Evolutionary conservation across 257 asterid species (phyloP).

Genomic region (Plantago elongata): DNA sequence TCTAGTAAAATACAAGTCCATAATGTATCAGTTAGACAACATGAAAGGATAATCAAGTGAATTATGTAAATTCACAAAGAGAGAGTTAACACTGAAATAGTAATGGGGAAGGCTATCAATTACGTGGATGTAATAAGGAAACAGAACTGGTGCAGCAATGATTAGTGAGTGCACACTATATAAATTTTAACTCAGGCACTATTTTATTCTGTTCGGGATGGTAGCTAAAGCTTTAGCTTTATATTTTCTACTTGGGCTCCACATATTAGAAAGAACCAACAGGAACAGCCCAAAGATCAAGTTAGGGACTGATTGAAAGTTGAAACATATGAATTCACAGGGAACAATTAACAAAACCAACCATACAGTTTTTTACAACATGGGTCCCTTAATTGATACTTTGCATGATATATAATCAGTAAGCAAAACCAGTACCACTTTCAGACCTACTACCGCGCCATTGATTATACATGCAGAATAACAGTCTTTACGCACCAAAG

Average conservation of each 20-base stretch:
- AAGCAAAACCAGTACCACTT: neutral
- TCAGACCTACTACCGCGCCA: neutral
- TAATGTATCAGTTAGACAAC: conserved; percentile 15
- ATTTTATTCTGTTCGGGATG: conserved; percentile 6
- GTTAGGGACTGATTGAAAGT: neutral
- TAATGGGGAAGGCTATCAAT: neutral
- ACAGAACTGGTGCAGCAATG: neutral
- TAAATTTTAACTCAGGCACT: neutral
- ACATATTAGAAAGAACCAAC: neutral
- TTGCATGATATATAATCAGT: neutral
- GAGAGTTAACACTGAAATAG: conserved; percentile 3
- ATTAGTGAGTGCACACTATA: neutral
- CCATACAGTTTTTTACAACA: neutral
- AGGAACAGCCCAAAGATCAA: neutral
- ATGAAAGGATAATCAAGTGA: conserved; percentile 12
- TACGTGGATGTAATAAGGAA: conserved; percentile 2
- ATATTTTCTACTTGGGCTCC: neutral
- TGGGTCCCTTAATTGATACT: no score
- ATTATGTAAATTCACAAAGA: conserved; percentile 9
- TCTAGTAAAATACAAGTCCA: conserved; percentile 34
- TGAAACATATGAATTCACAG: neutral
- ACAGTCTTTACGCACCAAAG: conserved; percentile 6
- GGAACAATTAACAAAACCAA: conserved; percentile 6
- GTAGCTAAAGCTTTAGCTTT: conserved; percentile 6
- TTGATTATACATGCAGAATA: conserved; percentile 1